Evolutionary conservation across 345 rosid genomes (phyloP), one percentile per base, ranked within the genome.

Genomic region (Cardiospermum halicacabum): DNA sequence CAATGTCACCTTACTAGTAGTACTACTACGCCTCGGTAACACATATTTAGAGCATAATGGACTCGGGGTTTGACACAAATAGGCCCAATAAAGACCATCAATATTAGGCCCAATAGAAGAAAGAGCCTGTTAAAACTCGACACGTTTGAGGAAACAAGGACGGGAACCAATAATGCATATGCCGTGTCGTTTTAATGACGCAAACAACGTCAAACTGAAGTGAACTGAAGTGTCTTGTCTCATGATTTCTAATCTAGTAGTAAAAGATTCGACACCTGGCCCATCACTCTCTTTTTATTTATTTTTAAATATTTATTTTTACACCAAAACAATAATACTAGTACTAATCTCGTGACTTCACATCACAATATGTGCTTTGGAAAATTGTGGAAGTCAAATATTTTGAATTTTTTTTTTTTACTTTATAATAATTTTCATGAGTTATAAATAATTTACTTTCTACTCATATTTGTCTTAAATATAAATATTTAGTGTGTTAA

Each of bases 191-290:
- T 16, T 40, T 15, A 43, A 43, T 62, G 75, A 70, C 65, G 66
- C n/a, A 39, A 51, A 43, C 59, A 21, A 30, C 24, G 63, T 62
- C 69, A 71, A 53, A n/a, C n/a, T n/a, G n/a, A n/a, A n/a, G n/a
- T n/a, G n/a, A n/a, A n/a, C 50, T 34, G 62, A 69, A 66, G 36
- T 28, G 72, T 75, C 79, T 30, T 36, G 55, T 75, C 69, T 3
- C 37, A 25, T 11, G 28, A 56, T 56, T 45, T 53, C 22, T 36
- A 25, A 11, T 34, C 10, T 4, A 4, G 39, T 4, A 34, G 36
- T 7, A 34, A 5, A 34, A 25, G 62, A 70, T 27, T 22, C 13
- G 56, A 11, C 60, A 39, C 32, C 16, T 7, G 13, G 4, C n/a
- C 7, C 2, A 13, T 37, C 2, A n/a, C n/a, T n/a, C n/a, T n/a